Evolutionary conservation across 768 basidiomycete genomes (phyloP).

Genomic region (Rubroboletus satanas): DNA sequence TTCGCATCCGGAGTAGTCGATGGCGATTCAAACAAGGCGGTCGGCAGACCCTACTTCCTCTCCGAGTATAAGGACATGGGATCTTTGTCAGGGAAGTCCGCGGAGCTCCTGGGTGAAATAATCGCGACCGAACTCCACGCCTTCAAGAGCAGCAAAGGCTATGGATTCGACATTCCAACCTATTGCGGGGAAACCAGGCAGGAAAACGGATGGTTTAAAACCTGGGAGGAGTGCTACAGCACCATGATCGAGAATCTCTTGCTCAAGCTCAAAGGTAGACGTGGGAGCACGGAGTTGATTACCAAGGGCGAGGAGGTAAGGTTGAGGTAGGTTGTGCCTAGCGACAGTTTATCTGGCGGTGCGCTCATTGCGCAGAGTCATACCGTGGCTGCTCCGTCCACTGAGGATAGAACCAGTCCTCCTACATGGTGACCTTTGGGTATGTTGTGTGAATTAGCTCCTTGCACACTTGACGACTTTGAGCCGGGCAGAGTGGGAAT

Average conservation of each 20-base stretch:
- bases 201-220: constrained; percentile 68
- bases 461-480: not conserved
- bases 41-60: constrained; percentile 59
- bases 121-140: constrained; percentile 66
- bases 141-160: constrained; percentile 50
- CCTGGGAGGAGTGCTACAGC: constrained; percentile 68
- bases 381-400: constrained; percentile 61
- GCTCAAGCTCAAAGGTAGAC: constrained; percentile 40
- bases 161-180: constrained; percentile 71
- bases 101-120: constrained; percentile 51
- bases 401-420: constrained; percentile 62
- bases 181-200: constrained; percentile 72
- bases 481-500: constrained; percentile 59
- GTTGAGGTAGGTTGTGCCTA: constrained; percentile 35
- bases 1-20: constrained; percentile 43
- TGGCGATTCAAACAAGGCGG: constrained; percentile 24
- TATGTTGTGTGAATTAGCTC: constrained; percentile 29
- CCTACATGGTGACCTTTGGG: constrained; percentile 81
- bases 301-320: constrained; percentile 50
- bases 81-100: constrained; percentile 43
- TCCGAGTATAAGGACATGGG: constrained; percentile 68
- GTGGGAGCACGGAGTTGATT: constrained; percentile 44
- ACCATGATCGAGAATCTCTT: constrained; percentile 59
- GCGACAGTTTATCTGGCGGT: not conserved
- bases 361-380: constrained; percentile 46